A percentile compares a stretch with the other conserved stretches of the same genome.
Conservation (phyloP, 345 rosid genomes). For the Citropsis articulata region DNA sequence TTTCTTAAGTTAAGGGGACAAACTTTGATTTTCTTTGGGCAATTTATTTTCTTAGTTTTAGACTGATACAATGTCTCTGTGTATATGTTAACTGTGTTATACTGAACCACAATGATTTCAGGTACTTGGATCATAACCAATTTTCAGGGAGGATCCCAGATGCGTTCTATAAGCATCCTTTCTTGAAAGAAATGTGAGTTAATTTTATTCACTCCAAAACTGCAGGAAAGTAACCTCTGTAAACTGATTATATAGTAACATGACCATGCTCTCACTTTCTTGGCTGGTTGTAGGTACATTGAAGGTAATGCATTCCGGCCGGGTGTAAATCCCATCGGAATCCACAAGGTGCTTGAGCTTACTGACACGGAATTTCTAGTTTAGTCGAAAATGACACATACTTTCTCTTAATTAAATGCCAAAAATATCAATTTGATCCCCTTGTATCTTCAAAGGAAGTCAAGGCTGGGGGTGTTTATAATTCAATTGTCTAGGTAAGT, state of each 20-base stretch:
- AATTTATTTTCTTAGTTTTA: not conserved
- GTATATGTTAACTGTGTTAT: not conserved
- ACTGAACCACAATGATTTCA: conserved; percentile 25
- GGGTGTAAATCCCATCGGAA: conserved; percentile 80
- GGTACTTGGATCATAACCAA: conserved; percentile 97
- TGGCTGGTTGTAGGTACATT: conserved; percentile 56
- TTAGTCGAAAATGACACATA: conserved; percentile 1
- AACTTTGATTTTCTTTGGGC: not conserved
- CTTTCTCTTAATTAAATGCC: not conserved
- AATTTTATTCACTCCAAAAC: not conserved
- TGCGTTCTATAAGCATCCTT: conserved; percentile 74
- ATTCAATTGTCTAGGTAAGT: not conserved
- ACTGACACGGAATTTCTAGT: conserved; percentile 78
- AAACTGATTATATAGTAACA: not conserved
- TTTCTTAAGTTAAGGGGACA: not conserved
- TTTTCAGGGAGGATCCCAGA: conserved; percentile 86
- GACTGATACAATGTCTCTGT: not conserved
- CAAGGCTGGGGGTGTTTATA: not conserved
- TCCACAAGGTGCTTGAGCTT: conserved; percentile 80
- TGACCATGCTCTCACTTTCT: not conserved
- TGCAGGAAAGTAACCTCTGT: not conserved
- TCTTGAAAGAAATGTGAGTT: conserved; percentile 91
- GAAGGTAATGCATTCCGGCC: conserved; percentile 82
- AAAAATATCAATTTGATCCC: not conserved
- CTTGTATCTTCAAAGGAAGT: not conserved